phyloP scores from a whole-genome alignment of 2,329 filamentous ascomycete genomes.

The Cladobotryum protrusum region DNA sequence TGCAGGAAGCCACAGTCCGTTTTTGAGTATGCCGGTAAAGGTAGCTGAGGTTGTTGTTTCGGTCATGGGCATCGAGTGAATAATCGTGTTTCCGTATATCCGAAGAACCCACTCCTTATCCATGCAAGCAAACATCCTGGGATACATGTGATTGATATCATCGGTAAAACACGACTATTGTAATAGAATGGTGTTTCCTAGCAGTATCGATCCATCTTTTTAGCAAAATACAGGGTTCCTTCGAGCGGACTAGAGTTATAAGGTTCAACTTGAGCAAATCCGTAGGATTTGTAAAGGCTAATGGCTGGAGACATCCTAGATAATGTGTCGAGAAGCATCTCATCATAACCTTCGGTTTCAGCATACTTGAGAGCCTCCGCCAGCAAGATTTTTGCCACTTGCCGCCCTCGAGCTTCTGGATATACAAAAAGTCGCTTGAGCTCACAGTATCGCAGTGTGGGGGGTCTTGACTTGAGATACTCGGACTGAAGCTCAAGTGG shows the following conservation, averaged over 20 bases:
- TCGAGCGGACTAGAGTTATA: conserved; percentile 20
- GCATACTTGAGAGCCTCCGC: conserved; percentile 14
- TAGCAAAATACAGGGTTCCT: conserved; percentile 17
- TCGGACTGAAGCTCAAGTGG: conserved; percentile 14
- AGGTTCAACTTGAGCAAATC: conserved; percentile 15
- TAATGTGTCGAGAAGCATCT: conserved; percentile 21
- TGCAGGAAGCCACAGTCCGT: conserved; percentile 1
- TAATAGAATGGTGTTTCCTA: too few relatives aligned
- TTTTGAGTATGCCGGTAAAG: conserved; percentile 4
- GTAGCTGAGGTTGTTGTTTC: background rate
- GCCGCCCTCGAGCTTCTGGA: conserved; percentile 20
- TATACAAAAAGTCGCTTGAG: conserved; percentile 24
- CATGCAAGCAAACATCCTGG: too few relatives aligned
- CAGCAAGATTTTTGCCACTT: conserved; percentile 17
- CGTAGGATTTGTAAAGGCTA: conserved; percentile 19
- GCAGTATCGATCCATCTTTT: background rate
- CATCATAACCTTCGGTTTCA: conserved; percentile 15
- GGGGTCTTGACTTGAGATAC: conserved; percentile 3
- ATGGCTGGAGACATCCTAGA: conserved; percentile 19
- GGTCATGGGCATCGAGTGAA: background rate
- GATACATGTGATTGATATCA: too few relatives aligned
- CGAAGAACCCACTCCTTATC: too few relatives aligned
- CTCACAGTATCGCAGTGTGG: conserved; percentile 16
- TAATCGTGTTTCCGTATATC: too few relatives aligned
- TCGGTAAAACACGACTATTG: too few relatives aligned